phyloP scores from a whole-genome alignment of 495 filamentous ascomycete species.

The Letharia columbiana region DNA sequence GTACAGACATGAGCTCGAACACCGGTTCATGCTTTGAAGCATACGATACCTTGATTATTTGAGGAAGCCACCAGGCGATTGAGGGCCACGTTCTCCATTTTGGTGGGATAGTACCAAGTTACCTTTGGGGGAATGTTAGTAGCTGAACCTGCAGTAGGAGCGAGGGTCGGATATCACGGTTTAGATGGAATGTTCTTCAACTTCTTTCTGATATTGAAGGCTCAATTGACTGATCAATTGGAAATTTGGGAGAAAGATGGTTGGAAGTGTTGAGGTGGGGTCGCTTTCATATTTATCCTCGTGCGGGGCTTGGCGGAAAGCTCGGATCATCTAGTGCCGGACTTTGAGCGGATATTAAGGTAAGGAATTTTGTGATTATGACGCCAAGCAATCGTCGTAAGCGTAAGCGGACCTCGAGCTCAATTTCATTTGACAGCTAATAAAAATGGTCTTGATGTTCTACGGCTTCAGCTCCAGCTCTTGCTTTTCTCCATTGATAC shows the following conservation, averaged over 20 bases:
- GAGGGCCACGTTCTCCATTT: slow-evolving; percentile 13
- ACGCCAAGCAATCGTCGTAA: slow-evolving; percentile 3
- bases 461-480: background rate
- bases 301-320: background rate
- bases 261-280: background rate
- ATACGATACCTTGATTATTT: slow-evolving; percentile 18
- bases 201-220: background rate
- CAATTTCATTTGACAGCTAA: background rate
- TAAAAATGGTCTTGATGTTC: background rate
- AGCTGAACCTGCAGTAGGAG: background rate
- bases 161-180: background rate
- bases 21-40: slow-evolving; percentile 54
- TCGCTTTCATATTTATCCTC: background rate
- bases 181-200: background rate
- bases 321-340: background rate
- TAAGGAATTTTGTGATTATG: background rate
- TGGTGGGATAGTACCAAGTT: slow-evolving; percentile 7
- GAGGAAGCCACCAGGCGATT: slow-evolving; percentile 12
- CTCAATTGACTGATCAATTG: background rate
- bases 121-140: background rate
- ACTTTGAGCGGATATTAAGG: background rate
- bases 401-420: background rate
- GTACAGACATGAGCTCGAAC: slow-evolving; percentile 40
- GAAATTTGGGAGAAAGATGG: background rate
- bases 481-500: background rate